Evolutionary conservation across 2,329 filamentous ascomycete genomes (phyloP).

Genomic region (Penicillium sp.): DNA sequence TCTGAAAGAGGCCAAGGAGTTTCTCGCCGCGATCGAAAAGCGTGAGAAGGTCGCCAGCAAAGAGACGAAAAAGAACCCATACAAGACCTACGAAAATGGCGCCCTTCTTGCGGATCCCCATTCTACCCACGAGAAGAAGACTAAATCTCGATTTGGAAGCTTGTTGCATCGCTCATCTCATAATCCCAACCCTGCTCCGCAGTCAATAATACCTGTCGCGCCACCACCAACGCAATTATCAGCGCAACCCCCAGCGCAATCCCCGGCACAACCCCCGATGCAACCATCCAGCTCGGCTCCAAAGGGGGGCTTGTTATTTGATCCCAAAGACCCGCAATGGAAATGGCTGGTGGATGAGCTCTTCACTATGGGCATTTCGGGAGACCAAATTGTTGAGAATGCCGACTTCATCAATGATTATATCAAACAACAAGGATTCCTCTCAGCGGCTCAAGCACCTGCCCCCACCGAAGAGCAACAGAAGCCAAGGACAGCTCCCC

Average conservation of each 20-base stretch:
- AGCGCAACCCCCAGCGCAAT: background rate
- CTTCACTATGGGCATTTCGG: conserved; percentile 64
- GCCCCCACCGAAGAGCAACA: conserved; percentile 48
- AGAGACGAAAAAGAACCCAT: conserved; percentile 75
- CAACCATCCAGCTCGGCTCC: conserved; percentile 25
- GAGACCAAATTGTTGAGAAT: conserved; percentile 67
- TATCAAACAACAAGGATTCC: conserved; percentile 60
- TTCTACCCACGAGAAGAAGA: conserved; percentile 33
- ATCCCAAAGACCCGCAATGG: conserved; percentile 62
- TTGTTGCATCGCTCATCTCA: conserved; percentile 51
- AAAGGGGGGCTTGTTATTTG: conserved; percentile 51
- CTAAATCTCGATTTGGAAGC: conserved; percentile 31
- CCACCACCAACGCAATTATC: conserved; percentile 23
- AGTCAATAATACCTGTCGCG: conserved; percentile 30
- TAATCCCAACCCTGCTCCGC: conserved; percentile 30
- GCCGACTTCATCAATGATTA: conserved; percentile 68
- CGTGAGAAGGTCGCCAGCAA: conserved; percentile 94
- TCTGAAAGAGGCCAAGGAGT: conserved; percentile 95
- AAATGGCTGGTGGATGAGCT: conserved; percentile 62
- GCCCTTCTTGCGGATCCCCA: background rate
- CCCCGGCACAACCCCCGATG: conserved; percentile 19
- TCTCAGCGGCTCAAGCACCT: conserved; percentile 28
- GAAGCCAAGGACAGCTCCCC: conserved; percentile 57
- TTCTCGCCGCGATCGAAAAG: conserved; percentile 96
- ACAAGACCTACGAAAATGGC: conserved; percentile 33